Conservation (phyloP, 2,329 filamentous ascomycete genomes). For the Huntiella omanensis region DNA sequence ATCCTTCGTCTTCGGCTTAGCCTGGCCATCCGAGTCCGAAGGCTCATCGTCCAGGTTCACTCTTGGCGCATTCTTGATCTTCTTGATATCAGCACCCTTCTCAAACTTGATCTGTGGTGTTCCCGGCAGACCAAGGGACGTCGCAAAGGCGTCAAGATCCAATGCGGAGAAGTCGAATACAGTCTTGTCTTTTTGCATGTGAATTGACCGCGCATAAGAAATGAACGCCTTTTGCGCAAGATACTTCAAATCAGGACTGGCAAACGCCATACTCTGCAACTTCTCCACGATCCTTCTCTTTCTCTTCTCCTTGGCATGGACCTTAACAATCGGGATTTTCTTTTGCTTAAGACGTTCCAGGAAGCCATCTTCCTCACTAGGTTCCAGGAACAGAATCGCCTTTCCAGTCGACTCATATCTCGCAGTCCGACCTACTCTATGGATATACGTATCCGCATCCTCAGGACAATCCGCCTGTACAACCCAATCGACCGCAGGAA, state of each 20-base stretch:
- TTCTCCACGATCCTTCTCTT: constrained; percentile 70
- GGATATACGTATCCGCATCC: constrained; percentile 93
- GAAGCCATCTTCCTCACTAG: constrained; percentile 87
- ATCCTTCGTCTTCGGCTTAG: constrained; percentile 44
- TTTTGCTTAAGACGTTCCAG: constrained; percentile 66
- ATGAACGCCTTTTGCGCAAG: constrained; percentile 91
- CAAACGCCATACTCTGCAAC: constrained; percentile 87
- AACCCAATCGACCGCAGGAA: constrained; percentile 94
- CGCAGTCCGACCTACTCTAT: constrained; percentile 87
- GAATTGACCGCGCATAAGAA: constrained; percentile 68
- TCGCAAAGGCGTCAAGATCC: constrained; percentile 69
- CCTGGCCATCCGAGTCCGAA: constrained; percentile 32
- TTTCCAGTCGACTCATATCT: constrained; percentile 74
- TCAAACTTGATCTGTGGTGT: constrained; percentile 85
- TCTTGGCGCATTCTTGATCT: constrained; percentile 69
- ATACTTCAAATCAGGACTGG: constrained; percentile 85
- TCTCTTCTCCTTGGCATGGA: constrained; percentile 78
- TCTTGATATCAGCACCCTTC: constrained; percentile 75
- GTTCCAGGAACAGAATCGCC: constrained; percentile 80
- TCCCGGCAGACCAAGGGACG: constrained; percentile 73
- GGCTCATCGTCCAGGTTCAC: constrained; percentile 40
- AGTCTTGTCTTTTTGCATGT: constrained; percentile 80
- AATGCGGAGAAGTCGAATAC: constrained; percentile 72
- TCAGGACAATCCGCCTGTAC: constrained; percentile 97
- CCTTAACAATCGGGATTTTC: constrained; percentile 72